A percentile compares a stretch with the other conserved stretches of the same genome.
These are phyloP conservation scores for Geranomyces variabilis DNA, from an alignment of 192 early-diverging fungal genomes.

Conservation along the genomic window DNA sequence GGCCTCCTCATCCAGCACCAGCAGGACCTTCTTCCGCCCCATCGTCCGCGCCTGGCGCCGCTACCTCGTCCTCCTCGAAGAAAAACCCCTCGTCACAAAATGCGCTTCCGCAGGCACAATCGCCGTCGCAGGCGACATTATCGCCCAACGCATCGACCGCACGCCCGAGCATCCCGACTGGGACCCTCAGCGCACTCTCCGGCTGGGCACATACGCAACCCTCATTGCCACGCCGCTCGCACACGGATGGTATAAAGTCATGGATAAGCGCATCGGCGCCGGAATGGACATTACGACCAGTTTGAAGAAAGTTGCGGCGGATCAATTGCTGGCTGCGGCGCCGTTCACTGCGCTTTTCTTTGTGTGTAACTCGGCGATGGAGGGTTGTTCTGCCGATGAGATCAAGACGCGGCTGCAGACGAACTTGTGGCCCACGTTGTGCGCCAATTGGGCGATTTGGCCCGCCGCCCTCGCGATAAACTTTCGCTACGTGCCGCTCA, in stretches of 20 bases:
- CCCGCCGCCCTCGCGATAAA: slow-evolving; percentile 32
- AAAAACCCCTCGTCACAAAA: slow-evolving; percentile 33
- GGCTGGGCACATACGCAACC: slow-evolving; percentile 28
- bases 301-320: slow-evolving; percentile 36
- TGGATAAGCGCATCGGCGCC: slow-evolving; percentile 25
- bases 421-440: slow-evolving; percentile 37
- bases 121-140: slow-evolving; percentile 35
- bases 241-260: slow-evolving; percentile 37
- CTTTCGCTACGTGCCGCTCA: slow-evolving; percentile 35
- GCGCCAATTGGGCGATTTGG: slow-evolving; percentile 38
- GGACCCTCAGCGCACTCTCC: slow-evolving; percentile 30
- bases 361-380: slow-evolving; percentile 27
- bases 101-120: slow-evolving; percentile 32
- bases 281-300: slow-evolving; percentile 32
- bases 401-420: slow-evolving; percentile 20
- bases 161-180: slow-evolving; percentile 18
- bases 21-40: slow-evolving; percentile 12
- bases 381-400: slow-evolving; percentile 11
- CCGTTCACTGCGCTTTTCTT: slow-evolving; percentile 36
- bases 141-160: slow-evolving; percentile 31
- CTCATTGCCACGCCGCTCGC: slow-evolving; percentile 30
- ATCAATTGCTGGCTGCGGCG: slow-evolving; percentile 31
- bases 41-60: slow-evolving; percentile 35
- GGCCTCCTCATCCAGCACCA: neutral
- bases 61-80: slow-evolving; percentile 34